Evolutionary conservation across 106 monocot species (phyloP).

Genomic region (Phalaenopsis equestris): DNA sequence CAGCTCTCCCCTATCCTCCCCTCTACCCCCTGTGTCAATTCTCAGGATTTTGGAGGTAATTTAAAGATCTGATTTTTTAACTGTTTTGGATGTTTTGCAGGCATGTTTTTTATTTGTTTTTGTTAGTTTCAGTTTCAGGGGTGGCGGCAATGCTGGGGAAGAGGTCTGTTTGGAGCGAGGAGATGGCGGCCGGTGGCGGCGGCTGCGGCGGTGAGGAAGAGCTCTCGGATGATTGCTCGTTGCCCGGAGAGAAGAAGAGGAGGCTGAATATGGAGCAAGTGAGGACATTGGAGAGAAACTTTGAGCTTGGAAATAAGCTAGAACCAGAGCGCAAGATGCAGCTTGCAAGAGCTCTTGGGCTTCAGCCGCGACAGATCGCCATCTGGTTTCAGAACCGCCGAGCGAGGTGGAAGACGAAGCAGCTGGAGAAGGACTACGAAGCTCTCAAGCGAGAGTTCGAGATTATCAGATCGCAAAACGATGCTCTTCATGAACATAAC

Average conservation of each 20-base stretch:
- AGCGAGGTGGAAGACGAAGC: slow-evolving; percentile 64
- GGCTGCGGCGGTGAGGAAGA: slow-evolving; percentile 43
- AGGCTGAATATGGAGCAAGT: slow-evolving; percentile 63
- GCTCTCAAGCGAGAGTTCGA: slow-evolving; percentile 32
- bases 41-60: slow-evolving; percentile 37
- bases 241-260: slow-evolving; percentile 48
- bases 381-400: slow-evolving; percentile 63
- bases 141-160: slow-evolving; percentile 27
- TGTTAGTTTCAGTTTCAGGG: slow-evolving; percentile 9
- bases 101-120: neutral
- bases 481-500: slow-evolving; percentile 29
- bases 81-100: neutral
- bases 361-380: slow-evolving; percentile 57
- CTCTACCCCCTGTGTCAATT: slow-evolving; percentile 12
- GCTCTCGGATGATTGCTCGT: slow-evolving; percentile 53
- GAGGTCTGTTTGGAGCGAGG: slow-evolving; percentile 33
- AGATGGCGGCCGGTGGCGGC: slow-evolving; percentile 4
- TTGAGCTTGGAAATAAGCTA: slow-evolving; percentile 46
- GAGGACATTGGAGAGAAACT: slow-evolving; percentile 38
- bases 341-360: slow-evolving; percentile 36
- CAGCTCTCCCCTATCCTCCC: slow-evolving; percentile 11
- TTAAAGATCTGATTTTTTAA: neutral
- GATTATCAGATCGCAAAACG: slow-evolving; percentile 23
- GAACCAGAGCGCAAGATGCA: slow-evolving; percentile 62
- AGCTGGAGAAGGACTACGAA: slow-evolving; percentile 54